Conservation (phyloP, 2,329 filamentous ascomycete species). For the Monascus ruber region DNA sequence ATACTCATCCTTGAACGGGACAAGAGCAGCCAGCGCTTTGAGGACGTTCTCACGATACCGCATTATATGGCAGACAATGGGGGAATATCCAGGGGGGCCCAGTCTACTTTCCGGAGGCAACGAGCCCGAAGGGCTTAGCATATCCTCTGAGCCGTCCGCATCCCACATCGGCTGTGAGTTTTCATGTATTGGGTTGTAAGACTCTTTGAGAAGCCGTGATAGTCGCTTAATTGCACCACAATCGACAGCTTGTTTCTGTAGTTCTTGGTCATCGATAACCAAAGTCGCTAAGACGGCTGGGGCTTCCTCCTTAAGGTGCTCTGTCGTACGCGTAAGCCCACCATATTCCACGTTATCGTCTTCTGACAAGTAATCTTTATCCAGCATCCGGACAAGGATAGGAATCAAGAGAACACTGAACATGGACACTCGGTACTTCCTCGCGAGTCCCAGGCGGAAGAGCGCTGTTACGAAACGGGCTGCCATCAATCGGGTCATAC, state of each 20-base stretch:
- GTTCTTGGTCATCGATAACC: constrained; percentile 62
- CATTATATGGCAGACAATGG: constrained; percentile 56
- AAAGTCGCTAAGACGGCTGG: constrained; percentile 67
- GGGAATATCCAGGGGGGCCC: constrained; percentile 50
- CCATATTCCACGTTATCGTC: constrained; percentile 29
- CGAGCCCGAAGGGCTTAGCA: constrained; percentile 7
- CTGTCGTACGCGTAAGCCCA: constrained; percentile 30
- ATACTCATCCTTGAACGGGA: constrained; percentile 71
- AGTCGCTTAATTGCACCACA: constrained; percentile 51
- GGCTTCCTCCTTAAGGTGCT: constrained; percentile 55
- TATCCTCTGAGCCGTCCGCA: constrained; percentile 20
- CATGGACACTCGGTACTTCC: constrained; percentile 51
- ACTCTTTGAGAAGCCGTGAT: constrained; percentile 53
- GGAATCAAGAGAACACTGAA: constrained; percentile 60
- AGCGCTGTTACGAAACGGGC: constrained; percentile 58
- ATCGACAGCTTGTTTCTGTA: constrained; percentile 76
- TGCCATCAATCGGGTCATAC: constrained; percentile 55
- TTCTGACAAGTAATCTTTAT: constrained; percentile 36
- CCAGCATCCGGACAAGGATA: constrained; percentile 55
- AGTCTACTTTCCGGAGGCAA: constrained; percentile 36
- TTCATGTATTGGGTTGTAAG: constrained; percentile 49
- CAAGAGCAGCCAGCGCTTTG: constrained; percentile 69
- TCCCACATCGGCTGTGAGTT: constrained; percentile 46
- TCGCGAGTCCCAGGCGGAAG: constrained; percentile 56
- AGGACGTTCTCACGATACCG: constrained; percentile 65